phyloP scores from a whole-genome alignment of 768 basidiomycete genomes.

The Tricholoma saponaceum region DNA sequence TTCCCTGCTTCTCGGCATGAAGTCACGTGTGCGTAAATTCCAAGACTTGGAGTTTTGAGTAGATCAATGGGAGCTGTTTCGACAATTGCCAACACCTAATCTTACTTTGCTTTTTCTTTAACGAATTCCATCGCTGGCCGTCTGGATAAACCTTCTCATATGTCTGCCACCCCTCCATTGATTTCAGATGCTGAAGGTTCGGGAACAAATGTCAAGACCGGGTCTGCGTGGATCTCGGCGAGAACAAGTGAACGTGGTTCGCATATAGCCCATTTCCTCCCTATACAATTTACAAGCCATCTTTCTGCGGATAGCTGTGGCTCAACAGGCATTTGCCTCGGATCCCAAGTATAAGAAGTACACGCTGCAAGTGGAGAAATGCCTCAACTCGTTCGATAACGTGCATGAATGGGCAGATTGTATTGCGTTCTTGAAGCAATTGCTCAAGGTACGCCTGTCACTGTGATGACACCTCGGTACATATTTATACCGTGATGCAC shows the following conservation, averaged over 20 bases:
- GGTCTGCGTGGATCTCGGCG: constrained; percentile 36
- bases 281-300: background rate
- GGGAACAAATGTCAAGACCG: constrained; percentile 32
- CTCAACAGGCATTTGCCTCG: constrained; percentile 55
- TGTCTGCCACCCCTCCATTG: constrained; percentile 20
- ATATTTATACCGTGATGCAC: background rate
- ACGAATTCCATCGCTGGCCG: constrained; percentile 13
- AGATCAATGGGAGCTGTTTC: background rate
- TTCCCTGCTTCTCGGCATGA: background rate
- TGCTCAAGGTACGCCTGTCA: constrained; percentile 66
- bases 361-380: constrained; percentile 87
- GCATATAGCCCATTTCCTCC: constrained; percentile 18
- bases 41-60: too few relatives aligned
- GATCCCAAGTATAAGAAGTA: constrained; percentile 97
- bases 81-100: background rate
- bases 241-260: constrained; percentile 49
- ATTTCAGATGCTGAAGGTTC: constrained; percentile 29
- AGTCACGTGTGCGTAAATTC: background rate
- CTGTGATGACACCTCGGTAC: background rate
- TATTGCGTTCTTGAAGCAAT: constrained; percentile 91
- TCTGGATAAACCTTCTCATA: constrained; percentile 6
- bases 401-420: constrained; percentile 99
- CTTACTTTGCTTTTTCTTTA: constrained; percentile 10
- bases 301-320: constrained; percentile 30
- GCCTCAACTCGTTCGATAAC: constrained; percentile 88